Evolutionary conservation across 257 asterid genomes (phyloP), one percentile per base, ranked within the genome.

Genomic region (Echites panduratus): DNA sequence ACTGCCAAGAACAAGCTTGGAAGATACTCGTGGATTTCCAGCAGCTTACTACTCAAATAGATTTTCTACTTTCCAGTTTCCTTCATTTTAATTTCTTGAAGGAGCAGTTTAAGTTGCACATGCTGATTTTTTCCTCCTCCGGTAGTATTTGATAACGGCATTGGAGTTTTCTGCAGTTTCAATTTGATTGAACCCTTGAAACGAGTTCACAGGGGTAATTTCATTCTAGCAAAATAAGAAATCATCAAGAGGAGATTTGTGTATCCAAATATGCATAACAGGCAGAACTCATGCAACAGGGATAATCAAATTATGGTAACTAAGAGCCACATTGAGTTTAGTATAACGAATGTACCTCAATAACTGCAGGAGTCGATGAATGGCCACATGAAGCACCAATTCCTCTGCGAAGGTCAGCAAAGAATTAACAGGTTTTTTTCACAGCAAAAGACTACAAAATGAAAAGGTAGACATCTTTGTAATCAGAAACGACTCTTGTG

Each of bases 61-160:
- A 65, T 0, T 2, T 41, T 38, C 19, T 0, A 14, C 38, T 65
- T 41, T 24, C 16, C 10, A 8, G 47, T 17, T 41, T 14, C 49
- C 24, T 32, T 32, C 38, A 1, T 32, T 32, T 32, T 32, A 32
- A 32, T 32, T 32, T 32, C 38, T 32, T 32, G 38, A 32, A 32
- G 38, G 38, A 32, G 38, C 38, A 61, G 72, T 43, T 76, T 41
- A 66, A 32, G 70, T 56, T 70, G 45, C 52, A 14, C 77, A 74
- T 2, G 79, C 54, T 7, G 66, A 40, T 19, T 47, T 22, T 73
- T 49, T 71, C 65, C 84, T 26, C 49, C 80, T 65, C 64, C 54
- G 71, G 78, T 79, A 82, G 76, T 74, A 71, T 53, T 61, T 79
- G n/a, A 76, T 13, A 38, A 40, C 22, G 13, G 44, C 75, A 10